These are phyloP conservation scores for Xylariomycetidae sp. DNA, from an alignment of 2,329 filamentous ascomycete species.

Conservation along the genomic window DNA sequence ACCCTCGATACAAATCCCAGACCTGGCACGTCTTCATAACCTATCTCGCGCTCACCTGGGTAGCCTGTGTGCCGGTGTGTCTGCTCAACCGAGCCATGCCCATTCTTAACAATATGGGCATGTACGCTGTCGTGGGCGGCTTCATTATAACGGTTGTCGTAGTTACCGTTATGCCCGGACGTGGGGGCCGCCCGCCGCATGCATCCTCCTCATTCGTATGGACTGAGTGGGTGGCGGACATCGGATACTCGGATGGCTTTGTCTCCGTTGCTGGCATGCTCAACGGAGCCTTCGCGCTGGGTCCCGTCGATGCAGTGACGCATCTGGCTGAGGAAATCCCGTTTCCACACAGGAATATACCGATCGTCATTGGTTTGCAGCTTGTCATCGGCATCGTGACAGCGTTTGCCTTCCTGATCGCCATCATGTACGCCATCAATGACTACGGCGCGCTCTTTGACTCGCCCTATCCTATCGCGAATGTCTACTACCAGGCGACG, in stretches of 20 bases:
- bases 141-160: slow-evolving; percentile 52
- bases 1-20: slow-evolving; percentile 30
- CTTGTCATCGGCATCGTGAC: slow-evolving; percentile 33
- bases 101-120: slow-evolving; percentile 47
- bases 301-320: slow-evolving; percentile 60
- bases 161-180: slow-evolving; percentile 44
- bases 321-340: slow-evolving; percentile 64
- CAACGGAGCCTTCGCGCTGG: slow-evolving; percentile 68
- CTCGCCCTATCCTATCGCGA: slow-evolving; percentile 57
- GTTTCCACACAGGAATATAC: slow-evolving; percentile 45
- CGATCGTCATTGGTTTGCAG: slow-evolving; percentile 47
- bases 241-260: slow-evolving; percentile 39
- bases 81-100: slow-evolving; percentile 52
- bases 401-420: slow-evolving; percentile 6
- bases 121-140: slow-evolving; percentile 46
- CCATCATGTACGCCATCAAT: slow-evolving; percentile 8
- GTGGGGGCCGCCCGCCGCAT: slow-evolving; percentile 21
- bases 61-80: slow-evolving; percentile 37
- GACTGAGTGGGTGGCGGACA: slow-evolving; percentile 33
- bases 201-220: slow-evolving; percentile 35
- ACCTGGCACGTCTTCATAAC: slow-evolving; percentile 40
- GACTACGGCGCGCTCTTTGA: slow-evolving; percentile 44
- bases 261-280: slow-evolving; percentile 28
- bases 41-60: slow-evolving; percentile 36
- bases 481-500: slow-evolving; percentile 60